A percentile compares a stretch with the other conserved stretches of the same genome.
Conservation (phyloP, 768 basidiomycete species). For the Hydnomerulius pinastri region DNA sequence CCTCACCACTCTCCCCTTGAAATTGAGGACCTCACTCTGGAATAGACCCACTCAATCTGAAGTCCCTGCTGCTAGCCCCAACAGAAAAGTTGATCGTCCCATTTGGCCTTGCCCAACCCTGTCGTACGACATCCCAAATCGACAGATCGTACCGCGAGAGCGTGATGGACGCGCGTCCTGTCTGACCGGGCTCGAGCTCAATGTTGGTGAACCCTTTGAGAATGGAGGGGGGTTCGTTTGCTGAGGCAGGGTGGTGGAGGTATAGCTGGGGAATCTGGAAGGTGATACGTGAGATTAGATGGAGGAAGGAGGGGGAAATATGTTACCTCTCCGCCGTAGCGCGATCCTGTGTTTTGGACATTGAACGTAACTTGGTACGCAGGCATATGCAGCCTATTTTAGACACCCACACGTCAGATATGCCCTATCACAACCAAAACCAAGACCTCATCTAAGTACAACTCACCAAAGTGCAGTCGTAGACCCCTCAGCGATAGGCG, state of each 20-base stretch:
- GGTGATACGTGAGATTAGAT: too few relatives aligned
- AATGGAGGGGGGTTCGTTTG: constrained; percentile 68
- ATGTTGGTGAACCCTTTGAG: constrained; percentile 65
- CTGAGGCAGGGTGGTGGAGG: constrained; percentile 60
- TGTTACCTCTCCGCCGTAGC: too few relatives aligned
- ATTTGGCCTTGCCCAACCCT: constrained; percentile 71
- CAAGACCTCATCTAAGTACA: too few relatives aligned
- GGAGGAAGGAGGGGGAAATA: too few relatives aligned
- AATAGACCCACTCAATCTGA: constrained; percentile 47
- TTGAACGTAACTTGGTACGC: constrained; percentile 63
- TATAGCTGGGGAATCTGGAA: constrained; percentile 82
- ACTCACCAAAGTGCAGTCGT: too few relatives aligned
- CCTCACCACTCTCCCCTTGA: too few relatives aligned
- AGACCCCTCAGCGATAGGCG: too few relatives aligned
- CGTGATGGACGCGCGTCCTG: constrained; percentile 45
- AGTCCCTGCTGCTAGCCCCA: constrained; percentile 70
- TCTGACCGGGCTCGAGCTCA: constrained; percentile 46
- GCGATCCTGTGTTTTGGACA: too few relatives aligned
- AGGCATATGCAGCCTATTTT: constrained; percentile 70
- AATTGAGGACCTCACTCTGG: too few relatives aligned
- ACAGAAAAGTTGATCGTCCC: too few relatives aligned
- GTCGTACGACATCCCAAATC: constrained; percentile 67
- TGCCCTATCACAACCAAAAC: too few relatives aligned
- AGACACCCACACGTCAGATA: too few relatives aligned
- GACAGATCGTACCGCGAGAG: constrained; percentile 66